These are phyloP conservation scores for Tolypocladium guangdongense DNA, from an alignment of 2,329 filamentous ascomycete species.

Conservation along the genomic window DNA sequence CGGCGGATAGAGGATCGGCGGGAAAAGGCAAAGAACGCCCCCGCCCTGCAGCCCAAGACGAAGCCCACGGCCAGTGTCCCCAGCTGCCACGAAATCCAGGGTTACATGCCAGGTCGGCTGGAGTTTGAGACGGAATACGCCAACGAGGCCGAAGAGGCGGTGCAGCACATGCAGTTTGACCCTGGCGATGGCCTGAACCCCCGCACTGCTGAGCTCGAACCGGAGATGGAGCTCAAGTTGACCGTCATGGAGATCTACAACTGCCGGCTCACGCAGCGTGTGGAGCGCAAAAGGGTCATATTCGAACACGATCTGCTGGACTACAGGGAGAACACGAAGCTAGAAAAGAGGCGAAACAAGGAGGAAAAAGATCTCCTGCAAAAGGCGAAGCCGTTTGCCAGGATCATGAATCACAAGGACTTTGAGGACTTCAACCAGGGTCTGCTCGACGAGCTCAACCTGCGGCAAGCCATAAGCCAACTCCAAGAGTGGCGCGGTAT, in stretches of 20 bases:
- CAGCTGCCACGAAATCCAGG: slow-evolving; percentile 93
- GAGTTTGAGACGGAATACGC: slow-evolving; percentile 97
- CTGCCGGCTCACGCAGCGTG: slow-evolving; percentile 75
- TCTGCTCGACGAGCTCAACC: slow-evolving; percentile 79
- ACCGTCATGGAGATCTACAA: slow-evolving; percentile 99
- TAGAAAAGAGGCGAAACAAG: slow-evolving; percentile 92
- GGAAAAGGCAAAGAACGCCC: slow-evolving; percentile 73
- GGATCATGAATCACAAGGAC: slow-evolving; percentile 91
- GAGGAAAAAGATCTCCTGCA: slow-evolving; percentile 86
- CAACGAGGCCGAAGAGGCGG: slow-evolving; percentile 95
- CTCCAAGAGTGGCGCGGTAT: slow-evolving; percentile 88
- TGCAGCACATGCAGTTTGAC: slow-evolving; percentile 97
- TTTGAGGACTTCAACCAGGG: slow-evolving; percentile 80
- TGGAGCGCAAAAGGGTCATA: slow-evolving; percentile 90
- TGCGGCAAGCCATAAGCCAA: slow-evolving; percentile 80
- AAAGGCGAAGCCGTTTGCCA: slow-evolving; percentile 89
- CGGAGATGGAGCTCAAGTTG: slow-evolving; percentile 94
- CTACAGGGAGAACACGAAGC: slow-evolving; percentile 79
- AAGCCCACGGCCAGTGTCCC: slow-evolving; percentile 94
- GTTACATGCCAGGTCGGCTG: slow-evolving; percentile 94
- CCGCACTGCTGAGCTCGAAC: slow-evolving; percentile 73
- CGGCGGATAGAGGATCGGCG: slow-evolving; percentile 84
- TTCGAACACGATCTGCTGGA: slow-evolving; percentile 93
- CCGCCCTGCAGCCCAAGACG: slow-evolving; percentile 77
- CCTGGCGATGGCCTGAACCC: slow-evolving; percentile 88